These are phyloP conservation scores for Pyricularia sp. DNA, from an alignment of 2,329 filamentous ascomycete species.

Conservation along the genomic window DNA sequence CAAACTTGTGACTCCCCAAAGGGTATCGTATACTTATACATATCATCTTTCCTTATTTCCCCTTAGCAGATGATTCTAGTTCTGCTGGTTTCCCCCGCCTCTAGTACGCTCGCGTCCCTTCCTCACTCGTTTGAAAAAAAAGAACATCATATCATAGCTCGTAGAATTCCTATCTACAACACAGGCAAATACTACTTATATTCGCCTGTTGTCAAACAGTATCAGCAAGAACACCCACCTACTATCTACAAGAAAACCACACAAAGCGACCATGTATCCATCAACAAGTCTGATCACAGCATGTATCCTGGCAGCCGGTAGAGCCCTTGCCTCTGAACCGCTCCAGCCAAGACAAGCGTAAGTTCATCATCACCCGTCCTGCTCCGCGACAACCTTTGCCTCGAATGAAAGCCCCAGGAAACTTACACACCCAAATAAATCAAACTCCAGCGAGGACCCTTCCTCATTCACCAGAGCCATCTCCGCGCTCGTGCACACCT, in stretches of 20 bases:
- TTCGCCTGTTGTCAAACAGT: neutral
- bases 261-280: neutral
- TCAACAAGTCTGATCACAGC: neutral
- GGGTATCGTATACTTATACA: neutral
- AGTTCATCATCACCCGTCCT: too few relatives aligned
- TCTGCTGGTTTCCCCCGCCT: neutral
- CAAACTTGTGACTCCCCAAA: neutral
- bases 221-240: neutral
- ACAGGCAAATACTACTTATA: neutral
- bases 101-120: neutral
- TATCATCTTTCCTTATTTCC: neutral
- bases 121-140: neutral
- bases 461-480: slow-evolving; percentile 13
- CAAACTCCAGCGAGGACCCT: neutral
- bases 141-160: too few relatives aligned
- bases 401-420: neutral
- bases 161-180: neutral
- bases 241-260: neutral
- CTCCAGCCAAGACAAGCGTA: slow-evolving; percentile 2
- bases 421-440: neutral
- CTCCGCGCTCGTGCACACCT: slow-evolving; percentile 14
- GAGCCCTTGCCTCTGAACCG: neutral
- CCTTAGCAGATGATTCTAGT: neutral
- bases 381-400: neutral
- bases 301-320: neutral